phyloP scores from a whole-genome alignment of 257 asterid genomes.

The Osmanthus fragrans region DNA sequence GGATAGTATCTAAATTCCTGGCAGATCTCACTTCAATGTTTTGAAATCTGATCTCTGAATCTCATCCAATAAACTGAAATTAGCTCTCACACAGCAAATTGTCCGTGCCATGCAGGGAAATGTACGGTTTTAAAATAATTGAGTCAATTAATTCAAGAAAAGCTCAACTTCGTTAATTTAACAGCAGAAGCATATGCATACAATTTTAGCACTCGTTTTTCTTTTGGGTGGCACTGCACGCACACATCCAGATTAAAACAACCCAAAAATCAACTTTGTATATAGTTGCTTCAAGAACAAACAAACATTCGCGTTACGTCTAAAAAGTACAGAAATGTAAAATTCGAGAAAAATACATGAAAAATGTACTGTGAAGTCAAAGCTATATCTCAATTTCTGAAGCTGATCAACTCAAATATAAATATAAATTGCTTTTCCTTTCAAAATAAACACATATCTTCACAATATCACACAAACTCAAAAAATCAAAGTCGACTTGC shows the following conservation, averaged over 20 bases:
- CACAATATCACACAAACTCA: background rate
- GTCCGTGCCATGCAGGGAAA: constrained; percentile 30
- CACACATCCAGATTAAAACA: constrained; percentile 2
- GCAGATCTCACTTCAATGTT: constrained; percentile 14
- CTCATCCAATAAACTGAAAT: constrained; percentile 24
- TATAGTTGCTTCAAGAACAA: background rate
- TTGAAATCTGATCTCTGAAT: constrained; percentile 17
- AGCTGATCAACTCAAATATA: constrained; percentile 4
- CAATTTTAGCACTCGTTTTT: no score
- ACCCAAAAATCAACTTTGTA: constrained; percentile 7
- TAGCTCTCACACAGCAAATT: constrained; percentile 21
- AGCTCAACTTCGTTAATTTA: background rate
- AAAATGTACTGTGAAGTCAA: constrained; percentile 17
- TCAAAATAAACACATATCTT: background rate
- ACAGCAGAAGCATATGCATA: background rate
- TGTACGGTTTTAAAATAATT: background rate
- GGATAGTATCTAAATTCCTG: constrained; percentile 10
- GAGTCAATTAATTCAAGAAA: background rate
- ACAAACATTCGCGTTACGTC: background rate
- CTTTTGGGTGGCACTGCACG: background rate
- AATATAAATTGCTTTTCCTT: background rate
- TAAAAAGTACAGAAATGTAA: constrained; percentile 6
- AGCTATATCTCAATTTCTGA: constrained; percentile 33
- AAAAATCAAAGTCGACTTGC: background rate
- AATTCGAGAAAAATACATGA: constrained; percentile 8